These are phyloP conservation scores for Leccinum aurantiacum DNA, from an alignment of 768 basidiomycete species.

Conservation along the genomic window DNA sequence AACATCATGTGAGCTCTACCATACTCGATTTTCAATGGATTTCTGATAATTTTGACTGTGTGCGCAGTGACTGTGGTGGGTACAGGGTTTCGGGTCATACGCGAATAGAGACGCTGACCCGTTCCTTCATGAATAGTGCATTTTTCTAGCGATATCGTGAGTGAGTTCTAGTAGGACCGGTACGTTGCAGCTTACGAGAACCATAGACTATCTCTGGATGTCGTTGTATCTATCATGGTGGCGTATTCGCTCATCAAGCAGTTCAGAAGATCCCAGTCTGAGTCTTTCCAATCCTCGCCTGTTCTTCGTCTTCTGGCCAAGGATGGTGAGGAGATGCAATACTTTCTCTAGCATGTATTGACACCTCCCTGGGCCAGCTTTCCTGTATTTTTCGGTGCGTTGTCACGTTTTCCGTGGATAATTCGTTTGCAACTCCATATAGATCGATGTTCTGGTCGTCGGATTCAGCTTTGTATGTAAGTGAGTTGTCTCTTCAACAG, in stretches of 20 bases:
- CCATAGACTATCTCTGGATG: slow-evolving; percentile 3
- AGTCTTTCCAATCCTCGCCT: neutral
- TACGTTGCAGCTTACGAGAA: neutral
- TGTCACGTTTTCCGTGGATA: neutral
- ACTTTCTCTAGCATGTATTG: neutral
- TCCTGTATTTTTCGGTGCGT: slow-evolving; percentile 1
- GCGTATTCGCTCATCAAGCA: slow-evolving; percentile 4
- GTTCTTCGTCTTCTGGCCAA: neutral
- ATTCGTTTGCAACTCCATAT: neutral
- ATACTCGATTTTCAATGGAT: neutral
- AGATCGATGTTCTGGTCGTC: neutral
- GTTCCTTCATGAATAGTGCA: slow-evolving; percentile 3
- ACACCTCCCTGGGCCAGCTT: neutral
- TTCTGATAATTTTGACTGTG: neutral
- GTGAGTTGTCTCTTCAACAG: slow-evolving; percentile 1
- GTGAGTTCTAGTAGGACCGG: neutral
- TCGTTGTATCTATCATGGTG: slow-evolving; percentile 1
- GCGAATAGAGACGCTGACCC: no score
- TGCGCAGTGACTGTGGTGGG: neutral
- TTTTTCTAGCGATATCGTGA: slow-evolving; percentile 1
- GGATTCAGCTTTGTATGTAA: neutral
- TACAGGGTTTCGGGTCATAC: neutral
- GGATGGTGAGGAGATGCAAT: slow-evolving; percentile 14
- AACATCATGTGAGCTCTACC: neutral
- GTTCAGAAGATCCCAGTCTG: neutral